These are phyloP conservation scores for Pleurostoma richardsiae DNA, from an alignment of 2,329 filamentous ascomycete species.

Conservation along the genomic window DNA sequence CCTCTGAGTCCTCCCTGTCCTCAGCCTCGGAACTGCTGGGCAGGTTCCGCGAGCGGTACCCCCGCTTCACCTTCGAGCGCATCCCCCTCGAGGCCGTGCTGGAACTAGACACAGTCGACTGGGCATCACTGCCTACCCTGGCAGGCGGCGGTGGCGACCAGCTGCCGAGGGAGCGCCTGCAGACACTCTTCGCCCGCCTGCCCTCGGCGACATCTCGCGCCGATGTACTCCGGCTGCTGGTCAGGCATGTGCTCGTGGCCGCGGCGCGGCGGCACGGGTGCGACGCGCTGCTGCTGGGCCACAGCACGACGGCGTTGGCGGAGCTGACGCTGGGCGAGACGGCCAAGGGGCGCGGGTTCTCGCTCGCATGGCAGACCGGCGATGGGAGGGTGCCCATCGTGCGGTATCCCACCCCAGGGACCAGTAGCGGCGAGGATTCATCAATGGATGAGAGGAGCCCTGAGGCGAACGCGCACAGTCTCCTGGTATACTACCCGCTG, in stretches of 20 bases:
- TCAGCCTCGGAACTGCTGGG: slow-evolving; percentile 40
- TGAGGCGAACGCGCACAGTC: not conserved
- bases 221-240: slow-evolving; percentile 68
- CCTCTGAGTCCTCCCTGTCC: slow-evolving; percentile 6
- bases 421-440: slow-evolving; percentile 4
- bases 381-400: slow-evolving; percentile 55
- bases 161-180: slow-evolving; percentile 37
- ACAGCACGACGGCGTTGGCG: slow-evolving; percentile 83
- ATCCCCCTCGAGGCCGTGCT: slow-evolving; percentile 62
- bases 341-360: slow-evolving; percentile 83
- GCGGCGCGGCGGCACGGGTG: slow-evolving; percentile 56
- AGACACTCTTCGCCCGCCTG: slow-evolving; percentile 52
- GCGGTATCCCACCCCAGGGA: slow-evolving; percentile 8
- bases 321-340: slow-evolving; percentile 82
- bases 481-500: slow-evolving; percentile 68
- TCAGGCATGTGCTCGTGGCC: slow-evolving; percentile 65
- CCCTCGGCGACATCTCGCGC: slow-evolving; percentile 69
- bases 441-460: slow-evolving; percentile 5
- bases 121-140: slow-evolving; percentile 37
- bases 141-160: slow-evolving; percentile 1
- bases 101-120: slow-evolving; percentile 44
- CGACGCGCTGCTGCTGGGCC: slow-evolving; percentile 72
- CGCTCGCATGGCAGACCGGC: slow-evolving; percentile 73
- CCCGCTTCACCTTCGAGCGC: slow-evolving; percentile 58
- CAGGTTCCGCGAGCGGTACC: slow-evolving; percentile 55